phyloP scores from a whole-genome alignment of 192 early-diverging fungal species.

The Neocallimastix lanati region DNA sequence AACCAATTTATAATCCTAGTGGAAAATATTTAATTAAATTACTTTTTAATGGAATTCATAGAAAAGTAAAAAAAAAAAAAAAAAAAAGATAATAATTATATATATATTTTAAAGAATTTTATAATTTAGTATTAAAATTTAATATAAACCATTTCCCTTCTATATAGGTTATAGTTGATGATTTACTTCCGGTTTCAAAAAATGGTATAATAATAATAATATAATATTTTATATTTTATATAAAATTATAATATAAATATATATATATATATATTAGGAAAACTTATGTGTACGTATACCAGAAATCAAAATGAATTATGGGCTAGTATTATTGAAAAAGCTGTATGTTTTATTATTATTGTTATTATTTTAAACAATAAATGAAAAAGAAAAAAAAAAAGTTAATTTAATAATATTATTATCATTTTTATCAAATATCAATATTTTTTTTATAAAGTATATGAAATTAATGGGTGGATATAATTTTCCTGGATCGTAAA shows the following conservation, averaged over 20 bases:
- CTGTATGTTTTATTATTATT: constrained; percentile 16
- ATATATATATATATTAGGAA: constrained; percentile 2
- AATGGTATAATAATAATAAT: constrained; percentile 15
- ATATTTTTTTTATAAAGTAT: constrained; percentile 23
- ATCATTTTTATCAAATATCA: not conserved
- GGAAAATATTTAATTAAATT: constrained; percentile 83
- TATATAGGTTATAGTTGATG: constrained; percentile 51
- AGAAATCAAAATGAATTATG: constrained; percentile 53
- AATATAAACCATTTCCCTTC: too few species aligned
- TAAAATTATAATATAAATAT: not conserved
- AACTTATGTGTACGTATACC: constrained; percentile 77
- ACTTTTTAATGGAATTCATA: constrained; percentile 63
- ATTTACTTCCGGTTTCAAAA: constrained; percentile 58
- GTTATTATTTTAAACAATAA: too few species aligned
- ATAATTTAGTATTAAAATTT: too few species aligned
- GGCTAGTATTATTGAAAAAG: constrained; percentile 81
- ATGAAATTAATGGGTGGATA: constrained; percentile 93
- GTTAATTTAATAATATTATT: too few species aligned
- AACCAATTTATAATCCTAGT: constrained; percentile 61
- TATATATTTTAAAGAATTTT: too few species aligned
- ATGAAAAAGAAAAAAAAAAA: too few species aligned
- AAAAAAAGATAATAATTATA: too few species aligned
- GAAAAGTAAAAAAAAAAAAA: constrained; percentile 42
- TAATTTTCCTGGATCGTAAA: constrained; percentile 73
- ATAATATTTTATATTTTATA: not conserved